Percentiles rank a stretch among this genome's conserved stretches.
Evolutionary conservation across 179 eudicot genomes (phyloP).

Genomic region (Beta lomatogona): DNA sequence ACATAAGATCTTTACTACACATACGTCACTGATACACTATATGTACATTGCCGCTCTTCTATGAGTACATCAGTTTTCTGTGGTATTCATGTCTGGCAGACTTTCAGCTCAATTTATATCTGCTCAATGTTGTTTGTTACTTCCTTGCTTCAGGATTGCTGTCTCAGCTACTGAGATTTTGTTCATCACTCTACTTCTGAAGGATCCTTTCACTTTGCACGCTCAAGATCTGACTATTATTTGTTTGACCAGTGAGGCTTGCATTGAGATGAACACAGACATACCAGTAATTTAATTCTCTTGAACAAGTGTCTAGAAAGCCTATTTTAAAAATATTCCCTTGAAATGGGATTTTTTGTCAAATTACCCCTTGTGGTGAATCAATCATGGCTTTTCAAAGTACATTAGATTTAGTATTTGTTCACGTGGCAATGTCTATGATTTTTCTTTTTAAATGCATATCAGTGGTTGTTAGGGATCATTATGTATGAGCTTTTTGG

Average conservation of each 20-base stretch:
- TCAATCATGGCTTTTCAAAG: background rate
- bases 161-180: background rate
- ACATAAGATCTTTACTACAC: too few species aligned
- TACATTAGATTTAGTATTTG: conserved; percentile 15
- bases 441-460: background rate
- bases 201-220: conserved; percentile 5
- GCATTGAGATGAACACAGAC: conserved; percentile 97
- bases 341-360: conserved; percentile 12
- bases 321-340: background rate
- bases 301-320: background rate
- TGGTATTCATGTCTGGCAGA: background rate
- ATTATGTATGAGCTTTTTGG: background rate
- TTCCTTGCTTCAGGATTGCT: background rate
- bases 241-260: conserved; percentile 74
- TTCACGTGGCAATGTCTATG: background rate
- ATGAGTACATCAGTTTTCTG: too few species aligned
- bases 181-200: background rate
- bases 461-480: conserved; percentile 9
- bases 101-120: background rate
- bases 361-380: background rate
- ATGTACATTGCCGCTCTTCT: too few species aligned
- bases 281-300: conserved; percentile 63
- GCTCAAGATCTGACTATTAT: conserved; percentile 7
- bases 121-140: background rate
- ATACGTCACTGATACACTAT: too few species aligned